phyloP scores from a whole-genome alignment of 2,329 filamentous ascomycete genomes.

The Nemania serpens region DNA sequence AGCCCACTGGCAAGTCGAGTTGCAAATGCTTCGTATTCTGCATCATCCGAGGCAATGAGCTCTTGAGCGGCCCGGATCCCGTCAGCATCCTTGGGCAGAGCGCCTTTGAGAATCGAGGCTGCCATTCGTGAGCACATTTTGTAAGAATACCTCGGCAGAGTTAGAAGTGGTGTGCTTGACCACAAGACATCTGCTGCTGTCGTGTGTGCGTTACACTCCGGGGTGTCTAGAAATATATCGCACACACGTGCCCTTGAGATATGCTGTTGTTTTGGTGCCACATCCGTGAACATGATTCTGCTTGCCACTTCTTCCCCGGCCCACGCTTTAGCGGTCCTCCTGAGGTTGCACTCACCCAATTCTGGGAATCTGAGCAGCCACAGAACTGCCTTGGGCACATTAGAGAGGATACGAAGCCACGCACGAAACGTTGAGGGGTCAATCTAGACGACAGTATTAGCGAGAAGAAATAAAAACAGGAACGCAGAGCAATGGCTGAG shows the following conservation, averaged over 20 bases:
- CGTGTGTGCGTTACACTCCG: constrained; percentile 97
- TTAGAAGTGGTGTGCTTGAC: constrained; percentile 92
- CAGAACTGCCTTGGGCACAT: constrained; percentile 83
- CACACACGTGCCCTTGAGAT: constrained; percentile 90
- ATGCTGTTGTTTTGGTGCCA: constrained; percentile 92
- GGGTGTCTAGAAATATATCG: constrained; percentile 94
- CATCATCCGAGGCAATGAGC: constrained; percentile 77
- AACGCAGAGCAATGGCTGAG: background rate
- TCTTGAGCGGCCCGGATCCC: constrained; percentile 72
- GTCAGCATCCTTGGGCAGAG: constrained; percentile 73
- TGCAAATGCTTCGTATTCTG: constrained; percentile 82
- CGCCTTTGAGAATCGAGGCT: constrained; percentile 88
- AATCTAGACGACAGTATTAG: constrained; percentile 63
- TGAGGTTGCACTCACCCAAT: constrained; percentile 83
- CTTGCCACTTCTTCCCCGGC: constrained; percentile 82
- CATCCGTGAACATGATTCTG: constrained; percentile 92
- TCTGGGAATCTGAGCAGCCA: constrained; percentile 98
- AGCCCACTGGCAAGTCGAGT: constrained; percentile 68
- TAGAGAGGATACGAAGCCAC: constrained; percentile 88
- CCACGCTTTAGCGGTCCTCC: constrained; percentile 80
- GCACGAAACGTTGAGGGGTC: constrained; percentile 95
- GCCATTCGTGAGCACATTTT: constrained; percentile 99
- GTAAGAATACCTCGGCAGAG: constrained; percentile 87
- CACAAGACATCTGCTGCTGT: constrained; percentile 95
- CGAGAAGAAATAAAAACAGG: background rate